Conservation (phyloP, 768 basidiomycete species). For the Pilatotrama ljubarskyi region DNA sequence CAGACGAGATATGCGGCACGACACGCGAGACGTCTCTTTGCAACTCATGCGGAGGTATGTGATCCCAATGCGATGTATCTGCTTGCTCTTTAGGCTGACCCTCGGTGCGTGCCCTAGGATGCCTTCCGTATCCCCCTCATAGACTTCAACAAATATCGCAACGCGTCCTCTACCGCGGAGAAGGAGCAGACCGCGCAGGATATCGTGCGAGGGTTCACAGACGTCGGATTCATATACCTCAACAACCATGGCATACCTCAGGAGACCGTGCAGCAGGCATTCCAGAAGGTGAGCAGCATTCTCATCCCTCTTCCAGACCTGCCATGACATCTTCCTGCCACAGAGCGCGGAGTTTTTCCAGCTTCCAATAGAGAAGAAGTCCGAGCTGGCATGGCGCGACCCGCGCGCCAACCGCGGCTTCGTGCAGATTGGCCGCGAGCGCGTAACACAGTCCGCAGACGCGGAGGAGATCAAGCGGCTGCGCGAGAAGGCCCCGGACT, state of each 20-base stretch:
- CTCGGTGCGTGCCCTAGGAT: background rate
- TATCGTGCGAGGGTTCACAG: slow-evolving; percentile 76
- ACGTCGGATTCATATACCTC: slow-evolving; percentile 81
- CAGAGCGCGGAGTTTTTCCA: slow-evolving; percentile 79
- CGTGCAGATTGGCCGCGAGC: slow-evolving; percentile 78
- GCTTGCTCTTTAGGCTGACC: background rate
- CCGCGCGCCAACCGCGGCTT: slow-evolving; percentile 86
- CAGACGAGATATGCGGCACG: background rate
- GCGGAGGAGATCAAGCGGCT: slow-evolving; percentile 70
- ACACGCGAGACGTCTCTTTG: background rate
- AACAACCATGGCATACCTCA: slow-evolving; percentile 68
- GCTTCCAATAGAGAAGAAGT: slow-evolving; percentile 56
- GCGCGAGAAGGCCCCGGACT: slow-evolving; percentile 76
- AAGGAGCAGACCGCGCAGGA: slow-evolving; percentile 64
- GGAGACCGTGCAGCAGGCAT: slow-evolving; percentile 57
- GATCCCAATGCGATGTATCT: no score
- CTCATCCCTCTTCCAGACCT: no score
- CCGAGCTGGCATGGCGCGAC: slow-evolving; percentile 76
- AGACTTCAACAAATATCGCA: slow-evolving; percentile 70
- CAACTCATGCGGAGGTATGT: slow-evolving; percentile 17
- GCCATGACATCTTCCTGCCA: background rate
- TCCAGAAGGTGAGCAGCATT: slow-evolving; percentile 50
- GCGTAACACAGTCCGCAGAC: slow-evolving; percentile 73
- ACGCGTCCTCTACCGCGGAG: slow-evolving; percentile 49
- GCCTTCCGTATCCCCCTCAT: slow-evolving; percentile 65